Evolutionary conservation across 169 alveolate genomes (phyloP), one percentile per base, ranked within the genome.

Genomic region (Plasmodium vivax): DNA sequence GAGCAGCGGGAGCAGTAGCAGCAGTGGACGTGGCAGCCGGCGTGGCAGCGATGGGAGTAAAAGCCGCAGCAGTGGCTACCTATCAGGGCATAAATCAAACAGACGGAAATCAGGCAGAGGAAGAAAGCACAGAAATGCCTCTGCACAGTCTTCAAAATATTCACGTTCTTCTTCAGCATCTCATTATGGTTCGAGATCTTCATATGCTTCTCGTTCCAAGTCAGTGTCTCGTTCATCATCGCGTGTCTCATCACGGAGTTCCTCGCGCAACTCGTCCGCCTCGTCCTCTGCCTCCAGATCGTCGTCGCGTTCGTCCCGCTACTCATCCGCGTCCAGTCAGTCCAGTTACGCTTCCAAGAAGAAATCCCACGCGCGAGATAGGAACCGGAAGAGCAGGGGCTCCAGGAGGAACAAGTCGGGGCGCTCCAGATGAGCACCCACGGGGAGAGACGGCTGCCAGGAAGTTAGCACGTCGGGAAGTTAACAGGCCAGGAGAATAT

Each of bases 201-300:
- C 94, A 62, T 79, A 85, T 19, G 10, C 14, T 58, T 56, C 94
- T 6, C 32, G 36, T 85, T 27, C 84, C 27, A 45, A 73, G 41
- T 16, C 84, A 32, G 77, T 0, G 27, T 23, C 54, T 14, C 51
- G 56, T 58, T 27, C 51, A n/a, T 83, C 92, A 34, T 83, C 92
- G 19, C 47, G 38, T 34, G 79, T 16, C 34, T 32, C 56, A 9
- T 74, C 93, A 0, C 23, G 43, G 12, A n/a, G 83, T 30, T 71
- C 82, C 74, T 84, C 92, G 0, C 83, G 34, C 23, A 12, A 12
- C n/a, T n/a, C 83, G 6, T 62, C 80, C 23, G 38, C 90, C 10
- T 82, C 90, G 16, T 82, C 90, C 34, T 82, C 75, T 82, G 62
- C 81, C 7, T 83, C 91, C 10, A 41, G 85, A 23, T 80, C 85